Conservation (phyloP, 148 eudicot genomes). For the Cornus controversa region DNA sequence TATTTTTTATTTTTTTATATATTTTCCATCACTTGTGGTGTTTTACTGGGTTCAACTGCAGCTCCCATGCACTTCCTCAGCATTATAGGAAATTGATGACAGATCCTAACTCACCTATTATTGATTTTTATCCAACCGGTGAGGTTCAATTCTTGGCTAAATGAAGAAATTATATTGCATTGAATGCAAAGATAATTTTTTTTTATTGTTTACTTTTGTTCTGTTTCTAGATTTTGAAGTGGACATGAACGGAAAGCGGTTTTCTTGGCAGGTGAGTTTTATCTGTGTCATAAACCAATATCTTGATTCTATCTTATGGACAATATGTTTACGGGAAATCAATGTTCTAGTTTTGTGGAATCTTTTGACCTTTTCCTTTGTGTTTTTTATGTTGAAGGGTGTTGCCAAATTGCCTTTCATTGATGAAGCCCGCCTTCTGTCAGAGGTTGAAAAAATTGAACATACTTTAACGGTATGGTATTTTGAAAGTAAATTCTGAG, state of each 20-base stretch:
- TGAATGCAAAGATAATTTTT: neutral
- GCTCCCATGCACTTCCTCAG: constrained; percentile 94
- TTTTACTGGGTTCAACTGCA: constrained; percentile 46
- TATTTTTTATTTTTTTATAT: neutral
- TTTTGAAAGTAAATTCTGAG: constrained; percentile 3
- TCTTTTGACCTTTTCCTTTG: constrained; percentile 11
- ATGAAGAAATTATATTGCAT: neutral
- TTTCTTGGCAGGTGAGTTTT: constrained; percentile 80
- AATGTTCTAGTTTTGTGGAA: neutral
- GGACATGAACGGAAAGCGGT: constrained; percentile 96
- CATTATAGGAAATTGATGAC: constrained; percentile 82
- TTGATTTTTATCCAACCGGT: constrained; percentile 95
- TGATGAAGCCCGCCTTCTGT: constrained; percentile 84
- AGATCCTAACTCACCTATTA: constrained; percentile 79
- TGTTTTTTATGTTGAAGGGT: constrained; percentile 45
- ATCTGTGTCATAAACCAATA: neutral
- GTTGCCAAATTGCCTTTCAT: constrained; percentile 91
- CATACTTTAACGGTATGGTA: constrained; percentile 70
- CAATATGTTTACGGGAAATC: constrained; percentile 5
- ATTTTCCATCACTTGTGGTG: constrained; percentile 9
- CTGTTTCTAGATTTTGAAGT: constrained; percentile 70
- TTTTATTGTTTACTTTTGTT: neutral
- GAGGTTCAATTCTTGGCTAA: constrained; percentile 4
- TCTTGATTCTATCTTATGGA: constrained; percentile 5
- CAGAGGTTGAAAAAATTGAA: constrained; percentile 80